Conservation (phyloP, 228 moss, liverwort and hornwort species). For the Sphagnum magellanicum region DNA sequence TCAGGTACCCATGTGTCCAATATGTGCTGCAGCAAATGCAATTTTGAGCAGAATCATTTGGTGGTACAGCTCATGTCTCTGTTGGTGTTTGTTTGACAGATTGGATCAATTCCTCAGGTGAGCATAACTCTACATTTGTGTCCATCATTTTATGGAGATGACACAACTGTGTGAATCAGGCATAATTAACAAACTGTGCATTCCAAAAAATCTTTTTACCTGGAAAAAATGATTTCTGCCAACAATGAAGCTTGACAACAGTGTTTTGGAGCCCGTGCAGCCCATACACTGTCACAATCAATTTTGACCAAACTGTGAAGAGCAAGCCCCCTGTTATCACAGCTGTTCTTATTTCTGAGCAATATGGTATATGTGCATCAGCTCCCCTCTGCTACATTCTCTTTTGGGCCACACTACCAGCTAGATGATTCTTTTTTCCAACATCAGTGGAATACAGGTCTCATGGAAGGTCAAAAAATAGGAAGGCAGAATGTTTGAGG, state of each 20-base stretch:
- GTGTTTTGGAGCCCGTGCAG: constrained; percentile 12
- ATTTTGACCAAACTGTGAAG: constrained; percentile 31
- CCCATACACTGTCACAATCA: constrained; percentile 44
- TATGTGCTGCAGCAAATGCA: neutral
- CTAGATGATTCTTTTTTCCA: too few relatives aligned
- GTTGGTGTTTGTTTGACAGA: constrained; percentile 30
- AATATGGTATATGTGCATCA: constrained; percentile 49
- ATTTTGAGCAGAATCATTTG: neutral
- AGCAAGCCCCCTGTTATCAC: constrained; percentile 24
- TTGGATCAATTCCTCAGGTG: constrained; percentile 81
- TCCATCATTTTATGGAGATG: too few relatives aligned
- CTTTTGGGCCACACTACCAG: constrained; percentile 2
- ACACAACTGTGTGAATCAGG: too few relatives aligned
- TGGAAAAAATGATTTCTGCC: neutral
- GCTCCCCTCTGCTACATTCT: neutral
- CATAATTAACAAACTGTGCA: too few relatives aligned
- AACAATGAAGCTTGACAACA: neutral
- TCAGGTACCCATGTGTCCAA: constrained; percentile 42
- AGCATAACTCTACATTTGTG: neutral
- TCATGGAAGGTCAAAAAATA: too few relatives aligned
- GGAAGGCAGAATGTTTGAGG: too few relatives aligned
- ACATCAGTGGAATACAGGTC: too few relatives aligned
- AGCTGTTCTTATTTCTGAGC: constrained; percentile 73
- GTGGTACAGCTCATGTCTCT: neutral
- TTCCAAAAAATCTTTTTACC: too few relatives aligned